A percentile compares a stretch with the other conserved stretches of the same genome.
phyloP scores from a whole-genome alignment of 805 yeast genomes.

The Starmera pachycereana region DNA sequence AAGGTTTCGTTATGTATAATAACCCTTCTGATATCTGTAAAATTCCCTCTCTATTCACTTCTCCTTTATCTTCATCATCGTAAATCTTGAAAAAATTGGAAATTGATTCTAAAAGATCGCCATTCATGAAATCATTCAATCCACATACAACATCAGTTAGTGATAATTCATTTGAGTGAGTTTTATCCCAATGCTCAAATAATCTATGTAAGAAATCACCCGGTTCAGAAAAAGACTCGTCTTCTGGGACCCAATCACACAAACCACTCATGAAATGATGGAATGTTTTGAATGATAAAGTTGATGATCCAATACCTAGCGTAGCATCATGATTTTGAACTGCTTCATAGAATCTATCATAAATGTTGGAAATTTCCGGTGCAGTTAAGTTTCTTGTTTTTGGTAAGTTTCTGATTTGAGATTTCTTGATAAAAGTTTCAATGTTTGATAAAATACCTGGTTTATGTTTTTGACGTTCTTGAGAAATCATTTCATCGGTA shows the following conservation, averaged over 20 bases:
- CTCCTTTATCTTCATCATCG: conserved; percentile 48
- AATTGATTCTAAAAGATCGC: conserved; percentile 69
- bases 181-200: conserved; percentile 64
- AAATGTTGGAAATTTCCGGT: conserved; percentile 57
- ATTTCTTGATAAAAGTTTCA: conserved; percentile 82
- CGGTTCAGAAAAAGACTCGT: conserved; percentile 26
- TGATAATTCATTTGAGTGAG: conserved; percentile 42
- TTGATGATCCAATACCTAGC: conserved; percentile 44
- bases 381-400: conserved; percentile 50
- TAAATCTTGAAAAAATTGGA: conserved; percentile 73
- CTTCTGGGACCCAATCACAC: conserved; percentile 60
- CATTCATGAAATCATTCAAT: conserved; percentile 53
- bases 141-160: conserved; percentile 68
- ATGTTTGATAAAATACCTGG: conserved; percentile 76
- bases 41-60: conserved; percentile 68
- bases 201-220: conserved; percentile 49
- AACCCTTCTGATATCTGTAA: conserved; percentile 82
- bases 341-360: conserved; percentile 76
- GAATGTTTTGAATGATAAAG: conserved; percentile 69
- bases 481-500: conserved; percentile 62
- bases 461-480: conserved; percentile 60
- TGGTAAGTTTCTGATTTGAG: conserved; percentile 81
- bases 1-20: conserved; percentile 71
- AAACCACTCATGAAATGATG: conserved; percentile 65
- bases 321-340: conserved; percentile 53